These are phyloP conservation scores for Neurospora sp. DNA, from an alignment of 495 filamentous ascomycete species.

Conservation along the genomic window DNA sequence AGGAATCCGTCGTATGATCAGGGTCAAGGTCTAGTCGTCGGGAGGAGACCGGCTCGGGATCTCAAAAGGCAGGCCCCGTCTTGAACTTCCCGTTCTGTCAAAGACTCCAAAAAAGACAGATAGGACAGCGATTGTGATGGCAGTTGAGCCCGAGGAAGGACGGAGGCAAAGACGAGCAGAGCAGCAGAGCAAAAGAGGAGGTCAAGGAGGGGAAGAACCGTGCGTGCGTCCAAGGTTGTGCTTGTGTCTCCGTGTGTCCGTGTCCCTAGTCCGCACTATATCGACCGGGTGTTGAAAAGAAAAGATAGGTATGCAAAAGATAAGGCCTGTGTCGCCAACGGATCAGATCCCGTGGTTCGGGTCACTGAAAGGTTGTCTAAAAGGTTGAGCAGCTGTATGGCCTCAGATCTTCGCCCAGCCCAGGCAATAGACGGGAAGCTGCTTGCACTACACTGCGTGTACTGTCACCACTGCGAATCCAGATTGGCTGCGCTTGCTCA, in stretches of 20 bases:
- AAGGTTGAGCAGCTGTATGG: background rate
- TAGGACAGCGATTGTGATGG: background rate
- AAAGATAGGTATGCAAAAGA: background rate
- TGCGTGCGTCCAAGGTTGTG: background rate
- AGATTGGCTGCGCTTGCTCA: background rate
- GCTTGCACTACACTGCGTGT: background rate
- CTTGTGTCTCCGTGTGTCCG: background rate
- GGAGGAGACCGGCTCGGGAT: background rate
- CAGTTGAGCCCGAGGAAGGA: background rate
- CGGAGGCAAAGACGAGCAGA: background rate
- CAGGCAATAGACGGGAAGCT: background rate
- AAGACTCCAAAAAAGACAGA: background rate
- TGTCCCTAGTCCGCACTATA: background rate
- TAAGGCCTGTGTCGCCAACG: background rate
- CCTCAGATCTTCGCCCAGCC: background rate
- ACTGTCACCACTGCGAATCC: background rate
- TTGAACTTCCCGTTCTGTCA: background rate
- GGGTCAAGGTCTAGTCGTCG: background rate
- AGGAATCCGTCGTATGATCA: background rate
- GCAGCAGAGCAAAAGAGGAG: background rate
- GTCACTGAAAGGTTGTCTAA: background rate
- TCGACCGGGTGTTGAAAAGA: background rate
- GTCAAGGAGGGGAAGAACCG: background rate
- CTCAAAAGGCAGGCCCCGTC: background rate
- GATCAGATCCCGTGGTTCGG: background rate